Conservation (phyloP, 2,329 filamentous ascomycete genomes). For the Fusarium chlamydosporum region DNA sequence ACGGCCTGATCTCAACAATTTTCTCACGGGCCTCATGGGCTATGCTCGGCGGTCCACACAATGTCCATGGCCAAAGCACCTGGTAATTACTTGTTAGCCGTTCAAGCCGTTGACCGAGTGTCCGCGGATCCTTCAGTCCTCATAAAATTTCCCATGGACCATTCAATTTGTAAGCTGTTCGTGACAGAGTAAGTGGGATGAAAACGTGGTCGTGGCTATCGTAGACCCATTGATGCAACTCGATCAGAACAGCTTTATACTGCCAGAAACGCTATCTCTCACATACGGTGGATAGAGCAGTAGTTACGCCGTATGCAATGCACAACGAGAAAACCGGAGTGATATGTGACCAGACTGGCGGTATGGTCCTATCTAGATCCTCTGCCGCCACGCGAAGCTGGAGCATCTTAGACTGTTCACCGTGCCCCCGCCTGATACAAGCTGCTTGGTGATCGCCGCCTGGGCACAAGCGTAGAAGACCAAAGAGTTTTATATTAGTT, state of each 20-base stretch:
- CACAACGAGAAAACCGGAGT: constrained; percentile 46
- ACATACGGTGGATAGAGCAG: constrained; percentile 53
- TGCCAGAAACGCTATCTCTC: constrained; percentile 18
- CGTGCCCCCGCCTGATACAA: constrained; percentile 26
- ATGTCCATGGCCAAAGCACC: constrained; percentile 45
- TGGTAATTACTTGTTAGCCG: constrained; percentile 17
- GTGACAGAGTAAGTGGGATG: constrained; percentile 11
- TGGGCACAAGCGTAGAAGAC: constrained; percentile 43
- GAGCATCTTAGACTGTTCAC: constrained; percentile 1
- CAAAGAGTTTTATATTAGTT: neutral
- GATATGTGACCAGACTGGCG: constrained; percentile 45
- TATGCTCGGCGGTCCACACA: constrained; percentile 53
- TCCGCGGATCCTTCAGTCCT: constrained; percentile 34
- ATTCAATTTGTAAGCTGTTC: constrained; percentile 41
- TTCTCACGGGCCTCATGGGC: constrained; percentile 45
- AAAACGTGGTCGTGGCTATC: neutral
- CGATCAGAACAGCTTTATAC: constrained; percentile 49
- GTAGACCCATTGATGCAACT: constrained; percentile 40
- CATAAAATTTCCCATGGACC: constrained; percentile 41
- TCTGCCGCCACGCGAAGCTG: constrained; percentile 50
- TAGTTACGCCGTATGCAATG: constrained; percentile 54
- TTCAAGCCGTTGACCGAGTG: constrained; percentile 27
- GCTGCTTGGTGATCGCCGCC: constrained; percentile 45
- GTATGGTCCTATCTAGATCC: constrained; percentile 31
- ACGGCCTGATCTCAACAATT: constrained; percentile 40